These are phyloP conservation scores for Cudoniella acicularis DNA, from an alignment of 495 filamentous ascomycete genomes.

Conservation along the genomic window DNA sequence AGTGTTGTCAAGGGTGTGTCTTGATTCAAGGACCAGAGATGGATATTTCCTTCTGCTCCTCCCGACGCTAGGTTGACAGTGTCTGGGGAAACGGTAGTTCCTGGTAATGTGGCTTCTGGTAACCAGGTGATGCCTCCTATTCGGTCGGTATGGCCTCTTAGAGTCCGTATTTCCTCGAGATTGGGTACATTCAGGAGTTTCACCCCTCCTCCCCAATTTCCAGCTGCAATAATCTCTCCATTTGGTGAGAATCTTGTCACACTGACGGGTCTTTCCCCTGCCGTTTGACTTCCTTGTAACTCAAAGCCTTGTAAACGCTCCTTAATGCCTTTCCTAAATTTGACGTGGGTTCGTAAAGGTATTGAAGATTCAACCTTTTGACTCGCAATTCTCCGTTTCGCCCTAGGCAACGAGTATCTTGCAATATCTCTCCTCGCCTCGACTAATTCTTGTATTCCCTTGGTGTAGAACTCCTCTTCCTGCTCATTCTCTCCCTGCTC, in stretches of 20 bases:
- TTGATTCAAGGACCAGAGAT: slow-evolving; percentile 84
- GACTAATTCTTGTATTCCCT: slow-evolving; percentile 69
- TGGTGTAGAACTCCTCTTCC: slow-evolving; percentile 95
- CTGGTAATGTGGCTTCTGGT: slow-evolving; percentile 74
- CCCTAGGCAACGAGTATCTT: slow-evolving; percentile 76
- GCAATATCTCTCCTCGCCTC: slow-evolving; percentile 79
- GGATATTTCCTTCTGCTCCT: slow-evolving; percentile 83
- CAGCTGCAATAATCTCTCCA: slow-evolving; percentile 77
- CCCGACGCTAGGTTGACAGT: slow-evolving; percentile 85
- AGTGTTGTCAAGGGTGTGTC: slow-evolving; percentile 82
- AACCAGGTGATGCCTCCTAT: slow-evolving; percentile 90
- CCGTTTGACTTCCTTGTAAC: slow-evolving; percentile 87
- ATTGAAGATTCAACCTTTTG: slow-evolving; percentile 79
- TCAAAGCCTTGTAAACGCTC: slow-evolving; percentile 79
- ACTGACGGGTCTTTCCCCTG: slow-evolving; percentile 83
- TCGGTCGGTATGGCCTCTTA: slow-evolving; percentile 81
- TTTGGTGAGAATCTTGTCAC: slow-evolving; percentile 89
- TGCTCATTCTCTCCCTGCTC: slow-evolving; percentile 64
- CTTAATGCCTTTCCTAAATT: slow-evolving; percentile 84
- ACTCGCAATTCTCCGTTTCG: slow-evolving; percentile 68
- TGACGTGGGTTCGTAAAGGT: slow-evolving; percentile 81
- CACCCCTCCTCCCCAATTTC: slow-evolving; percentile 87
- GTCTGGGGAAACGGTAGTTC: slow-evolving; percentile 62
- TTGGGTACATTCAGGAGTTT: slow-evolving; percentile 80
- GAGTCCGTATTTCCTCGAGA: slow-evolving; percentile 65